phyloP scores from a whole-genome alignment of 2,329 filamentous ascomycete genomes.

The Paecilomyces variotii region DNA sequence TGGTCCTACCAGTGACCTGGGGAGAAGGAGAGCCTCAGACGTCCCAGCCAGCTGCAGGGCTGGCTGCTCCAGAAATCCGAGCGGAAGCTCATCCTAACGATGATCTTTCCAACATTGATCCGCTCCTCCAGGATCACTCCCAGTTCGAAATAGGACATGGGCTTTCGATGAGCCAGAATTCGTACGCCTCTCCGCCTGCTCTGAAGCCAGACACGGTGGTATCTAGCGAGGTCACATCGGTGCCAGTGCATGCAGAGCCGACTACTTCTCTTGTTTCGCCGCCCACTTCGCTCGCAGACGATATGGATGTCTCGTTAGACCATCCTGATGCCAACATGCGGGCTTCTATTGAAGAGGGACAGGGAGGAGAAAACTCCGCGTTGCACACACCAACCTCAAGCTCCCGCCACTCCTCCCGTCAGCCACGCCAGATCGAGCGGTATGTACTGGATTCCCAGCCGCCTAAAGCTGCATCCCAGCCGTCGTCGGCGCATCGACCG shows the following conservation, averaged over 20 bases:
- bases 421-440: slow-evolving; percentile 33
- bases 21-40: slow-evolving; percentile 10
- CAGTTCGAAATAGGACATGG: slow-evolving; percentile 11
- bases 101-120: not conserved
- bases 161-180: slow-evolving; percentile 14
- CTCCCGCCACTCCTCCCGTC: slow-evolving; percentile 38
- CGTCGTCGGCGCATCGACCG: slow-evolving; percentile 15
- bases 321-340: slow-evolving; percentile 19
- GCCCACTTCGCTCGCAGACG: slow-evolving; percentile 36
- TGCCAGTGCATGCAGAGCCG: slow-evolving; percentile 22
- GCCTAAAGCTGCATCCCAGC: slow-evolving; percentile 15
- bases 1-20: slow-evolving; percentile 8
- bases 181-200: slow-evolving; percentile 31
- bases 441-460: slow-evolving; percentile 27
- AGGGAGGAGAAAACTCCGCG: slow-evolving; percentile 18
- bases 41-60: slow-evolving; percentile 8
- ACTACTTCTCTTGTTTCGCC: slow-evolving; percentile 36
- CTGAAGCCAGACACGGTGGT: slow-evolving; percentile 27
- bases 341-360: slow-evolving; percentile 15
- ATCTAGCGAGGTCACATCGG: slow-evolving; percentile 18
- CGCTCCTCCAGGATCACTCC: not conserved
- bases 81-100: not conserved
- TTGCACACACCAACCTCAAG: slow-evolving; percentile 32
- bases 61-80: not conserved
- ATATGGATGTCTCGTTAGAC: slow-evolving; percentile 25